Evolutionary conservation across 2,329 filamentous ascomycete species (phyloP).

Genomic region (Venturia asperata): DNA sequence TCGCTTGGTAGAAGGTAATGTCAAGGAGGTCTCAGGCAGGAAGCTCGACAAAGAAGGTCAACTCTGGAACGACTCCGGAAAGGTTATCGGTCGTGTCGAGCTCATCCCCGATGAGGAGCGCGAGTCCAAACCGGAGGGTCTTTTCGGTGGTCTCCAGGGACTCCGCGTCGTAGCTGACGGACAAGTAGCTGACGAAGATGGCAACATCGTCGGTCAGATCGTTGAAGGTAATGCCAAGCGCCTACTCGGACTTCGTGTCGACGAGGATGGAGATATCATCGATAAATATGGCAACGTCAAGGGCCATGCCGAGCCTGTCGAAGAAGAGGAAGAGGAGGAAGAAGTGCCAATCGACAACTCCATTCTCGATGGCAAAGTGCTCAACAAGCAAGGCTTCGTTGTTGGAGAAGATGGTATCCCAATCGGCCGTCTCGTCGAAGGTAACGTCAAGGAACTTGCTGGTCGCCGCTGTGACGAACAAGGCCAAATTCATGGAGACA

Average conservation of each 20-base stretch:
- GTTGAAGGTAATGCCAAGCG: constrained; percentile 63
- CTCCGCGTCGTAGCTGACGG: constrained; percentile 63
- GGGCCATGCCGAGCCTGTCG: constrained; percentile 51
- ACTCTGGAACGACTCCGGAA: constrained; percentile 50
- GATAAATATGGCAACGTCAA: constrained; percentile 65
- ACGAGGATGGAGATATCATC: constrained; percentile 74
- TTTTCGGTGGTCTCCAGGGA: constrained; percentile 59
- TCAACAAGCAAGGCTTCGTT: constrained; percentile 54
- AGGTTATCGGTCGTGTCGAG: constrained; percentile 51
- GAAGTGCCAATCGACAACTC: constrained; percentile 44
- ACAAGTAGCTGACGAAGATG: constrained; percentile 70
- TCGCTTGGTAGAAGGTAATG: constrained; percentile 51
- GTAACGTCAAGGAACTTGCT: constrained; percentile 49
- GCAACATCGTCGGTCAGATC: constrained; percentile 66
- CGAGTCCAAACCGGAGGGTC: constrained; percentile 53
- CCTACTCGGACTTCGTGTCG: constrained; percentile 67
- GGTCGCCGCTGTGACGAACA: constrained; percentile 50
- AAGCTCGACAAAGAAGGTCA: constrained; percentile 50
- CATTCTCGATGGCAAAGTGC: constrained; percentile 45
- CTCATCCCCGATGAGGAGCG: constrained; percentile 52
- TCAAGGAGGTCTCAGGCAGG: constrained; percentile 49
- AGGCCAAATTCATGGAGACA: constrained; percentile 50
- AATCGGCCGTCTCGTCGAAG: constrained; percentile 50
- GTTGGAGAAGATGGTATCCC: constrained; percentile 48
- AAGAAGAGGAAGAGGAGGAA: constrained; percentile 40